Evolutionary conservation across 257 asterid species (phyloP).

Genomic region (Misopates orontium): DNA sequence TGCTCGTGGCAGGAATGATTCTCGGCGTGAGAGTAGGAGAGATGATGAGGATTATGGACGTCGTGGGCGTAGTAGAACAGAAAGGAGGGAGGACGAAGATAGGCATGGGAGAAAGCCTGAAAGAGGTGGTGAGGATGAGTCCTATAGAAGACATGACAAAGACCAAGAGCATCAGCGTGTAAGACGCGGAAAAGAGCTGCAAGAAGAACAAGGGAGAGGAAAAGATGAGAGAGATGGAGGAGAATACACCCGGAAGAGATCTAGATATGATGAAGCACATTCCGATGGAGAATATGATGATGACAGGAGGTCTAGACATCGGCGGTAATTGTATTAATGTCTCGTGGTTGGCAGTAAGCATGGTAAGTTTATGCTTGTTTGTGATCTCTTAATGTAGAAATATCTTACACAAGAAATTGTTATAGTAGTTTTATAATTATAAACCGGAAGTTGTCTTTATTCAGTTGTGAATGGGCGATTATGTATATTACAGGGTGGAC

Average conservation of each 20-base stretch:
- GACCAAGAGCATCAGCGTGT: constrained; percentile 35
- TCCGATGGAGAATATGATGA: constrained; percentile 41
- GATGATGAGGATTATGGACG: constrained; percentile 38
- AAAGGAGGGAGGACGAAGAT: constrained; percentile 45
- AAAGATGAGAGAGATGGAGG: constrained; percentile 51
- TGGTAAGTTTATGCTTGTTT: constrained; percentile 16
- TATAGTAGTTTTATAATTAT: no score
- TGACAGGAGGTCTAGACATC: constrained; percentile 50
- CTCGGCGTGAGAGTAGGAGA: constrained; percentile 31
- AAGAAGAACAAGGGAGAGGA: constrained; percentile 41
- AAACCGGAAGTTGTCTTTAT: no score
- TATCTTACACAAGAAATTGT: no score
- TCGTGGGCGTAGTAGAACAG: constrained; percentile 45
- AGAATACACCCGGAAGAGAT: constrained; percentile 15
- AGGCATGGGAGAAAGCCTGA: constrained; percentile 49
- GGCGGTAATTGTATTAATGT: constrained; percentile 20
- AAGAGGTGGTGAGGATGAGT: constrained; percentile 56
- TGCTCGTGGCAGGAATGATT: constrained; percentile 31
- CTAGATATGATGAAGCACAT: constrained; percentile 15
- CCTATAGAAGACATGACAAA: constrained; percentile 34
- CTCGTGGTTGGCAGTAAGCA: constrained; percentile 17
- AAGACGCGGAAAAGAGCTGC: constrained; percentile 31
- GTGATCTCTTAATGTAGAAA: no score
- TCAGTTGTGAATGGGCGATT: no score
- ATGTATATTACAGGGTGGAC: no score